Percentiles rank a stretch among this genome's conserved stretches.
These are phyloP conservation scores for Cordyceps tenuipes DNA, from an alignment of 2,329 filamentous ascomycete genomes.

Conservation along the genomic window DNA sequence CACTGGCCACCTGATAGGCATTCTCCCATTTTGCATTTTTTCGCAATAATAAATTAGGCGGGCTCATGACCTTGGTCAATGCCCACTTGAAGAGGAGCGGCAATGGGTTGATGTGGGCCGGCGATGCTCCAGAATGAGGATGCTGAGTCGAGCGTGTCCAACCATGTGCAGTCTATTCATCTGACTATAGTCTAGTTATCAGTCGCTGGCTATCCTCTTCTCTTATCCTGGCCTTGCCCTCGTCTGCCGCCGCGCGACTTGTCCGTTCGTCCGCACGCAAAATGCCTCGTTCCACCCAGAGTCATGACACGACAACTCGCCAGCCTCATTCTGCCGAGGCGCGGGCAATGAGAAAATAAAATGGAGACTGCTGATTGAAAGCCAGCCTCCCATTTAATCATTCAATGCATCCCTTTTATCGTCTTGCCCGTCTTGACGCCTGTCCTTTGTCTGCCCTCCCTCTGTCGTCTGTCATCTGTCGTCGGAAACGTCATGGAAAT, in stretches of 20 bases:
- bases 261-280: not conserved
- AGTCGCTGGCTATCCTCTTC: too few species aligned
- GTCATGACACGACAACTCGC: not conserved
- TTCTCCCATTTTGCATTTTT: not conserved
- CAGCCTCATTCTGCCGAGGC: too few species aligned
- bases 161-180: not conserved
- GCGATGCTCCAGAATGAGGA: not conserved
- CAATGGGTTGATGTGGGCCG: not conserved
- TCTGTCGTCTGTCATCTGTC: not conserved
- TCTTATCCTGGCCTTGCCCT: too few species aligned
- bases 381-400: not conserved
- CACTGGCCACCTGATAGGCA: not conserved
- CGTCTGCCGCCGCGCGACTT: not conserved
- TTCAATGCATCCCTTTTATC: not conserved
- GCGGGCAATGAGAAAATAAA: too few species aligned
- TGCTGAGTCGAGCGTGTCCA: conserved; percentile 1
- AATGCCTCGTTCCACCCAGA: conserved; percentile 10
- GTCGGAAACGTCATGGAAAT: not conserved
- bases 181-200: too few species aligned
- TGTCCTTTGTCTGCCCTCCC: too few species aligned
- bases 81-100: not conserved
- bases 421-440: not conserved
- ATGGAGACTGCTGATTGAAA: not conserved
- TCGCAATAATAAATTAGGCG: too few species aligned
- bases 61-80: conserved; percentile 3